Evolutionary conservation across 352 stramenopile species (phyloP).

Genomic region (Phytopythium vexans): DNA sequence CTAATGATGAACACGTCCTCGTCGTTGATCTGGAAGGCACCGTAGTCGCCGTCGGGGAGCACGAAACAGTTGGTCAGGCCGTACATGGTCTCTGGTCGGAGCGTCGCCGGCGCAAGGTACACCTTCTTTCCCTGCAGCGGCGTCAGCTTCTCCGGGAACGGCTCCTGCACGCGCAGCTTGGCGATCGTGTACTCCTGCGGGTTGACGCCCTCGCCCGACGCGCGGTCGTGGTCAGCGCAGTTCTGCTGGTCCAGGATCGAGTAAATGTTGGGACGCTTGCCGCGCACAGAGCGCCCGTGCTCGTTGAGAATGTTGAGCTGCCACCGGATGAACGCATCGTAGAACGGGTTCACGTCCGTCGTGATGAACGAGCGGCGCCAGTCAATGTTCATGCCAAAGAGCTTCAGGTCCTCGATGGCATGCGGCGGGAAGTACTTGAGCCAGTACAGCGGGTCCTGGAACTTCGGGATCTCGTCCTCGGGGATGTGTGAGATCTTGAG

Average conservation of each 20-base stretch:
- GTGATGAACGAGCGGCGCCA: slow-evolving; percentile 99
- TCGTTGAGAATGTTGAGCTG: slow-evolving; percentile 98
- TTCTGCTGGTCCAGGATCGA: slow-evolving; percentile 98
- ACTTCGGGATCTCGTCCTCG: slow-evolving; percentile 95
- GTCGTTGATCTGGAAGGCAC: slow-evolving; percentile 95
- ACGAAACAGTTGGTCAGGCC: slow-evolving; percentile 99
- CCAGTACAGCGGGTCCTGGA: slow-evolving; percentile 98
- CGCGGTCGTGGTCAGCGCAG: slow-evolving; percentile 99
- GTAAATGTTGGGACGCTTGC: slow-evolving; percentile 98
- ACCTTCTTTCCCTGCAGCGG: slow-evolving; percentile 88
- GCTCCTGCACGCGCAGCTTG: slow-evolving; percentile 93
- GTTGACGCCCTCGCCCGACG: slow-evolving; percentile 97
- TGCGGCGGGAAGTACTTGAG: slow-evolving; percentile 98
- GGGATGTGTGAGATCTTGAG: slow-evolving; percentile 92
- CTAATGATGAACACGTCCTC: slow-evolving; percentile 96
- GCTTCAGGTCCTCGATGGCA: slow-evolving; percentile 95
- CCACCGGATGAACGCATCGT: slow-evolving; percentile 99
- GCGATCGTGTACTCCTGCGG: slow-evolving; percentile 99
- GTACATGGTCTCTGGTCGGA: slow-evolving; percentile 99
- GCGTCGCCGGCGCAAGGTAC: slow-evolving; percentile 97
- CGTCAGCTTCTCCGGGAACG: slow-evolving; percentile 72
- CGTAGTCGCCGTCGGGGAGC: slow-evolving; percentile 98
- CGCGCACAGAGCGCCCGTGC: slow-evolving; percentile 85
- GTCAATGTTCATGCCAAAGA: slow-evolving; percentile 96
- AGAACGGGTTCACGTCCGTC: slow-evolving; percentile 99